These are phyloP conservation scores for Beauveria rudraprayagi DNA, from an alignment of 2,329 filamentous ascomycete genomes.

Conservation along the genomic window DNA sequence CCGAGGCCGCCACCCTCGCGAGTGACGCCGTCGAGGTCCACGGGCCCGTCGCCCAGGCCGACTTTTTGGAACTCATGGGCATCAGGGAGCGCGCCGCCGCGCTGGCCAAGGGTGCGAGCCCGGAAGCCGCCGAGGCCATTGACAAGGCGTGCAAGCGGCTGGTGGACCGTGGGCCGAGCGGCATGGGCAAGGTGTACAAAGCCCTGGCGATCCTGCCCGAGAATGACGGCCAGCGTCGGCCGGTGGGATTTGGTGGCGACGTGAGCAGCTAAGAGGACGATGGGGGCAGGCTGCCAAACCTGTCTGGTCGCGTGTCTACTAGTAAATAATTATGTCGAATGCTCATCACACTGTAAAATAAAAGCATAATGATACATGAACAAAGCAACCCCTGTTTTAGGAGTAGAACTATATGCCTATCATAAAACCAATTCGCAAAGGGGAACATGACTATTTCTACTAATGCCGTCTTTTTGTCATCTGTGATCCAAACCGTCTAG, in stretches of 20 bases:
- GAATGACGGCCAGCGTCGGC: conserved; percentile 62
- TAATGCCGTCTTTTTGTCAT: not conserved
- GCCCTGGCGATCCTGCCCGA: conserved; percentile 84
- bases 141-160: conserved; percentile 72
- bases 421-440: not conserved
- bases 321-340: not conserved
- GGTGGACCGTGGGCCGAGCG: conserved; percentile 71
- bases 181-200: conserved; percentile 95
- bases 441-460: not conserved
- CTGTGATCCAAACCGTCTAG: not conserved
- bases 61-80: conserved; percentile 74
- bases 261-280: conserved; percentile 21
- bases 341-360: not conserved
- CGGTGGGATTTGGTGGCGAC: conserved; percentile 86
- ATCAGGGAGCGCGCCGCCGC: conserved; percentile 69
- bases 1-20: conserved; percentile 68
- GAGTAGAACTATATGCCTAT: not conserved
- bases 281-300: not conserved
- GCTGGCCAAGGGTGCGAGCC: conserved; percentile 43
- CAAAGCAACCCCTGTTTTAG: not conserved
- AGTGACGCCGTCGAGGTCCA: conserved; percentile 83
- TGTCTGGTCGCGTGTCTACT: not conserved
- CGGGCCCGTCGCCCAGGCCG: conserved; percentile 78
- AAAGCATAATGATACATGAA: not conserved
- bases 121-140: conserved; percentile 49